Conservation (phyloP, 179 eudicot genomes). For the Beta macrorhiza region DNA sequence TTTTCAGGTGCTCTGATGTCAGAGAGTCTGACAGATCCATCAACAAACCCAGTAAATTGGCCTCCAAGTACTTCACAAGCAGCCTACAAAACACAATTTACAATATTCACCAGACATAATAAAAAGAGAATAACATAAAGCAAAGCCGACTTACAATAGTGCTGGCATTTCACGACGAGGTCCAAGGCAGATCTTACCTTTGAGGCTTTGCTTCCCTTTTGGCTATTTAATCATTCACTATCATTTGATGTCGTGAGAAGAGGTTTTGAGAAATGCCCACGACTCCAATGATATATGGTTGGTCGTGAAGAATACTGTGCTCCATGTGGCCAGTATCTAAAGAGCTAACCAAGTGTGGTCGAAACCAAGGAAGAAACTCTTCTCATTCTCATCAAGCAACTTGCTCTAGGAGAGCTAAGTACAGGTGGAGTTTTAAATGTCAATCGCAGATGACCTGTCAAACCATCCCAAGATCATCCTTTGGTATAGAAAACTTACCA, state of each 20-base stretch:
- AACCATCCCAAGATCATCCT: slow-evolving; percentile 13
- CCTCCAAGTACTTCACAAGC: slow-evolving; percentile 89
- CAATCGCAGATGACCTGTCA: slow-evolving; percentile 68
- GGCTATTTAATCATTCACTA: slow-evolving; percentile 56
- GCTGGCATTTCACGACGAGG: slow-evolving; percentile 81
- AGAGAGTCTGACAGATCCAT: slow-evolving; percentile 80
- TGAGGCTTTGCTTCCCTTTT: slow-evolving; percentile 61
- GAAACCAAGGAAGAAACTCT: slow-evolving; percentile 90
- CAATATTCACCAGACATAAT: slow-evolving; percentile 10
- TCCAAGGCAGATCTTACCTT: slow-evolving; percentile 67
- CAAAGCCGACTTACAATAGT: slow-evolving; percentile 50
- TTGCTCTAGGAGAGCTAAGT: slow-evolving; percentile 68
- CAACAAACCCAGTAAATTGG: slow-evolving; percentile 77
- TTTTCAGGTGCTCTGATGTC: slow-evolving; percentile 82
- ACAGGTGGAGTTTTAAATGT: slow-evolving; percentile 97
- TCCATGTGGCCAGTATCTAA: slow-evolving; percentile 69
- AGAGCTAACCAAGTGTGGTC: slow-evolving; percentile 73
- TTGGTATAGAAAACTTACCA: background rate
- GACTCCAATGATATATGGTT: slow-evolving; percentile 90
- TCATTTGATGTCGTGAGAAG: slow-evolving; percentile 81
- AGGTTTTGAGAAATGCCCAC: slow-evolving; percentile 93
- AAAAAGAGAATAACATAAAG: background rate
- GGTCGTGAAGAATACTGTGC: slow-evolving; percentile 88
- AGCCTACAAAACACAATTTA: slow-evolving; percentile 45
- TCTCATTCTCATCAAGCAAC: slow-evolving; percentile 72